These are phyloP conservation scores for Penicillium hordei DNA, from an alignment of 2,329 filamentous ascomycete genomes.

Conservation along the genomic window DNA sequence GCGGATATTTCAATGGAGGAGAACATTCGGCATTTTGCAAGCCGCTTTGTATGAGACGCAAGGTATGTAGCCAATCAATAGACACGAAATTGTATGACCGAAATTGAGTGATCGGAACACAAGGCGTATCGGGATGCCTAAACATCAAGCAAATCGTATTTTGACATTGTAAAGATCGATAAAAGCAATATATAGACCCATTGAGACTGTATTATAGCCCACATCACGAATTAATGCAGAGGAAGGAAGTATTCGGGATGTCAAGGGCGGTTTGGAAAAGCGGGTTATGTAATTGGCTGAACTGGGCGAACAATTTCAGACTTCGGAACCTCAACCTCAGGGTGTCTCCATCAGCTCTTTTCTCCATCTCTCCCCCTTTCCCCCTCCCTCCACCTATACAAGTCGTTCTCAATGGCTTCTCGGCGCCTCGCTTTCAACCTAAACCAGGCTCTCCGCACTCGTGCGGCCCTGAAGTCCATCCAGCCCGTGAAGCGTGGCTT, in stretches of 20 bases:
- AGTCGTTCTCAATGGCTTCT: conserved; percentile 73
- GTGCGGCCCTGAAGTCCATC: conserved; percentile 77
- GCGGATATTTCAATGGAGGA: conserved; percentile 44
- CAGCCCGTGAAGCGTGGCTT: conserved; percentile 79
- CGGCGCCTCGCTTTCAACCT: conserved; percentile 95
- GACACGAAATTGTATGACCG: conserved; percentile 12
- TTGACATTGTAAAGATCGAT: background rate
- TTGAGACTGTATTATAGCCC: background rate
- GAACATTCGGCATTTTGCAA: conserved; percentile 43
- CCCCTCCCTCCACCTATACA: conserved; percentile 35
- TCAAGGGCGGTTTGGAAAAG: conserved; percentile 40
- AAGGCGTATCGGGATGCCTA: background rate
- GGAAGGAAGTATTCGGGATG: conserved; percentile 38
- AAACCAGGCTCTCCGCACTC: conserved; percentile 83
- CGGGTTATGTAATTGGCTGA: conserved; percentile 48
- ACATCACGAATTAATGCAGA: background rate
- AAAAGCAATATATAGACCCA: background rate
- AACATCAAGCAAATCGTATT: background rate
- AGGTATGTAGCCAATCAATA: conserved; percentile 19
- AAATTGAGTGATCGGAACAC: background rate
- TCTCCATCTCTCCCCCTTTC: conserved; percentile 50
- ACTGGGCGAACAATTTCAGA: conserved; percentile 46
- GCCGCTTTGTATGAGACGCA: conserved; percentile 29
- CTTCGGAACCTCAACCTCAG: conserved; percentile 46
- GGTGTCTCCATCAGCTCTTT: conserved; percentile 44